These are phyloP conservation scores for Acaromyces ingoldii DNA, from an alignment of 1,284 basidiomycete species.

Conservation along the genomic window DNA sequence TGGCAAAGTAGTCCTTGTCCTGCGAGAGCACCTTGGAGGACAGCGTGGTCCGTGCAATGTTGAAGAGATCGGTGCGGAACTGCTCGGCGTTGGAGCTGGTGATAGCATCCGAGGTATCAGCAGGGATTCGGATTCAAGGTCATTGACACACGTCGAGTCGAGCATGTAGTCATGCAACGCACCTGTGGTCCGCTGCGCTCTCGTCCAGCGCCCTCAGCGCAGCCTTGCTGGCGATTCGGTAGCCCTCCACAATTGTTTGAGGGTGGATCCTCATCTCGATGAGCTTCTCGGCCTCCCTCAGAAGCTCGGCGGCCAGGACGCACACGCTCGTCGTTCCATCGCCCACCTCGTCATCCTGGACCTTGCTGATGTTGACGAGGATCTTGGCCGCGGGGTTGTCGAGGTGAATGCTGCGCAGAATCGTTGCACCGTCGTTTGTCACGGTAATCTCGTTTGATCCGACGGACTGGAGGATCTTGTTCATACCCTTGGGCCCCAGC, in stretches of 20 bases:
- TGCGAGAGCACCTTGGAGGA: conserved; percentile 94
- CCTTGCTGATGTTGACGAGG: conserved; percentile 99
- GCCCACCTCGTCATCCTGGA: conserved; percentile 98
- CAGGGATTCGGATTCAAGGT: too few species aligned
- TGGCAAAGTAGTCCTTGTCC: conserved; percentile 98
- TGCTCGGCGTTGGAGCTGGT: conserved; percentile 64
- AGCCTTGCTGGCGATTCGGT: conserved; percentile 80
- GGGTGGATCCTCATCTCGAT: conserved; percentile 87
- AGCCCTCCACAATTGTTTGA: conserved; percentile 99
- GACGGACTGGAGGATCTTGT: conserved; percentile 87
- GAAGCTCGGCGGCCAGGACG: conserved; percentile 83
- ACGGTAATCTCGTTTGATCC: conserved; percentile 91
- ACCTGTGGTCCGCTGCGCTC: conserved; percentile 78
- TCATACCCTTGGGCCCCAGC: conserved; percentile 91
- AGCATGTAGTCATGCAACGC: too few species aligned
- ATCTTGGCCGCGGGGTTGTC: conserved; percentile 99
- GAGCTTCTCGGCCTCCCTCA: conserved; percentile 93
- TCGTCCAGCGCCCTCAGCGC: conserved; percentile 78
- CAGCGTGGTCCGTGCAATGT: conserved; percentile 92
- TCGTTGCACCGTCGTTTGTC: conserved; percentile 98
- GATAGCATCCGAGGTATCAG: too few species aligned
- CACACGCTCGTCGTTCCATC: conserved; percentile 95
- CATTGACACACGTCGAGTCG: background rate
- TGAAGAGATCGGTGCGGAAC: conserved; percentile 86
- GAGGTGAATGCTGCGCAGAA: conserved; percentile 91